phyloP scores from a whole-genome alignment of 805 yeast genomes.

The Candida arabinofermentans region DNA sequence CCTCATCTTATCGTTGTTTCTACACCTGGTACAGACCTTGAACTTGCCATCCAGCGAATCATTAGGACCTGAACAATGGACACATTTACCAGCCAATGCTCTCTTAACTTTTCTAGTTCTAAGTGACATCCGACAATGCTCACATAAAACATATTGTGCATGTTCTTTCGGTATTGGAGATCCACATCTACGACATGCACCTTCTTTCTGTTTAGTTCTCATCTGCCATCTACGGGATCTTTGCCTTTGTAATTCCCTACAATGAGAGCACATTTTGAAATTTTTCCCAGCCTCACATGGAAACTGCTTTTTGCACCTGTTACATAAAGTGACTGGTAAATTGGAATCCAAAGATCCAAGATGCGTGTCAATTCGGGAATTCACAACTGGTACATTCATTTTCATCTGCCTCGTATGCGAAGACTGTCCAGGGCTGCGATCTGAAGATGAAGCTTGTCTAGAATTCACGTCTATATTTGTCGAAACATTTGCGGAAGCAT shows the following conservation, averaged over 20 bases:
- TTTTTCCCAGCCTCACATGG: conserved; percentile 42
- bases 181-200: conserved; percentile 67
- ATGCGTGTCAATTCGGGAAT: not conserved
- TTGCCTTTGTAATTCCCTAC: conserved; percentile 60
- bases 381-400: not conserved
- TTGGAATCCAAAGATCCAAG: not conserved
- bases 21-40: conserved; percentile 64
- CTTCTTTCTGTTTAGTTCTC: conserved; percentile 53
- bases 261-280: conserved; percentile 58
- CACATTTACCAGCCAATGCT: conserved; percentile 62
- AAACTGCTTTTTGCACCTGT: conserved; percentile 59
- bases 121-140: conserved; percentile 51
- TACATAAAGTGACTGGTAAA: conserved; percentile 31
- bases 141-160: conserved; percentile 54
- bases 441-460: not conserved
- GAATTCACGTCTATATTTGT: not conserved
- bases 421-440: too few relatives aligned
- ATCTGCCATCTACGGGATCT: conserved; percentile 63
- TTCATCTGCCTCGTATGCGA: too few relatives aligned
- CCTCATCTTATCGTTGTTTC: conserved; percentile 57
- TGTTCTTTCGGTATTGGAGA: conserved; percentile 46
- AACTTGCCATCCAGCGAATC: conserved; percentile 41
- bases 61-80: conserved; percentile 62
- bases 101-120: conserved; percentile 54
- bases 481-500: conserved; percentile 1